phyloP scores from a whole-genome alignment of 768 basidiomycete genomes.

The Rhodotorula taiwanensis region DNA sequence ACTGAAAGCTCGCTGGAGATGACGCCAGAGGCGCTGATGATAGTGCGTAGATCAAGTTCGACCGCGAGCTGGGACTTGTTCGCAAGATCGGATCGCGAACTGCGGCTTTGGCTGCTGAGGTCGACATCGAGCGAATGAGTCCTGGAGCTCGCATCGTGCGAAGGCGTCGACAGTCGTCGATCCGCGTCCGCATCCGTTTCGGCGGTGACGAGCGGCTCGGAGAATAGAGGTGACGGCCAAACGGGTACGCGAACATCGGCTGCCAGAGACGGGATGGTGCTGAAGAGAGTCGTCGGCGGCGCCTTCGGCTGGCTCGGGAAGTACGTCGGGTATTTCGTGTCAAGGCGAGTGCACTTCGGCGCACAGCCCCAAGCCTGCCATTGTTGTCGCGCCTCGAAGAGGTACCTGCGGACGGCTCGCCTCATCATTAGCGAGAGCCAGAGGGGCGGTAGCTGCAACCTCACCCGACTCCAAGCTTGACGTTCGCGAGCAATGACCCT shows the following conservation, averaged over 20 bases:
- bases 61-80: constrained; percentile 18
- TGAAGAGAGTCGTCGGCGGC: background rate
- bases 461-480: constrained; percentile 26
- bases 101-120: constrained; percentile 1
- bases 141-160: constrained; percentile 17
- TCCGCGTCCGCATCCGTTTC: too few species aligned
- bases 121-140: constrained; percentile 8
- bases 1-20: constrained; percentile 20
- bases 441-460: too few species aligned
- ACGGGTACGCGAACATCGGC: too few species aligned
- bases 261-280: too few species aligned
- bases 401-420: constrained; percentile 9
- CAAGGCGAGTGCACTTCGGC: constrained; percentile 18
- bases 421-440: background rate
- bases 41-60: constrained; percentile 31
- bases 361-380: constrained; percentile 31
- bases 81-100: constrained; percentile 8
- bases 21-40: constrained; percentile 19
- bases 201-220: too few species aligned
- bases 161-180: background rate
- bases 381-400: constrained; percentile 17
- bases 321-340: constrained; percentile 6
- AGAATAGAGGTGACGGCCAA: too few species aligned
- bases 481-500: constrained; percentile 2
- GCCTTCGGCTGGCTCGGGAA: constrained; percentile 19